Percentiles rank a stretch among this genome's conserved stretches.
phyloP scores from a whole-genome alignment of 2,329 filamentous ascomycete genomes.

The Aspergillus ibericus region DNA sequence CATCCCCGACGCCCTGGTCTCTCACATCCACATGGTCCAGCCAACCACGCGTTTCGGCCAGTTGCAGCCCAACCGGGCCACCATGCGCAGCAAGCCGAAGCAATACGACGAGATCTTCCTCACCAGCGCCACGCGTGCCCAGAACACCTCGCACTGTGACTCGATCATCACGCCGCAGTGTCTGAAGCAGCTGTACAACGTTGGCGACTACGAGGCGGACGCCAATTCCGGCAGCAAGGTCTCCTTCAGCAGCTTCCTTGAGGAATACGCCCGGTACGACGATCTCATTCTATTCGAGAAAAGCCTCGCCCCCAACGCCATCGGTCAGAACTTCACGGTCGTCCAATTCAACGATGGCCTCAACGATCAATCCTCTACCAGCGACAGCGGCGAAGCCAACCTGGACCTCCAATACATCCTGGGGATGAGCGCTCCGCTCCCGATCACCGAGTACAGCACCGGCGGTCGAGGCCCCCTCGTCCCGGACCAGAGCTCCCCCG shows the following conservation, averaged over 20 bases:
- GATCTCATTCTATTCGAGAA: slow-evolving; percentile 46
- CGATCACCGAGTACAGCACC: slow-evolving; percentile 50
- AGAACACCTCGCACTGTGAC: slow-evolving; percentile 41
- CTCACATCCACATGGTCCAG: slow-evolving; percentile 42
- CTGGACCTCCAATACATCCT: slow-evolving; percentile 53
- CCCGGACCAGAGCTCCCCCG: slow-evolving; percentile 50
- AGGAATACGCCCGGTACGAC: slow-evolving; percentile 51
- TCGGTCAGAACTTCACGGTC: slow-evolving; percentile 47
- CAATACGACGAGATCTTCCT: slow-evolving; percentile 22
- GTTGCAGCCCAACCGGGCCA: slow-evolving; percentile 30
- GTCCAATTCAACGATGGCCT: slow-evolving; percentile 45
- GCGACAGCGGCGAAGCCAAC: slow-evolving; percentile 51
- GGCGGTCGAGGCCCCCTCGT: slow-evolving; percentile 48
- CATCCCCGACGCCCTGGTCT: slow-evolving; percentile 35
- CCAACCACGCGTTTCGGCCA: slow-evolving; percentile 47
- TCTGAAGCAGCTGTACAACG: slow-evolving; percentile 49
- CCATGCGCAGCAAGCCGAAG: slow-evolving; percentile 23
- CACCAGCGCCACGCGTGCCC: slow-evolving; percentile 14
- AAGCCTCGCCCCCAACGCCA: slow-evolving; percentile 41
- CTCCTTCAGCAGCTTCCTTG: slow-evolving; percentile 50
- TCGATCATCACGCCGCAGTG: slow-evolving; percentile 48
- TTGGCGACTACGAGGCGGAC: slow-evolving; percentile 42
- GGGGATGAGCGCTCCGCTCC: slow-evolving; percentile 45
- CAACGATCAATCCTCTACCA: slow-evolving; percentile 36
- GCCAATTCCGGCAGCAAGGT: slow-evolving; percentile 40